Conservation (phyloP, 1,284 basidiomycete species). For the Microbotryomycetes sp. region DNA sequence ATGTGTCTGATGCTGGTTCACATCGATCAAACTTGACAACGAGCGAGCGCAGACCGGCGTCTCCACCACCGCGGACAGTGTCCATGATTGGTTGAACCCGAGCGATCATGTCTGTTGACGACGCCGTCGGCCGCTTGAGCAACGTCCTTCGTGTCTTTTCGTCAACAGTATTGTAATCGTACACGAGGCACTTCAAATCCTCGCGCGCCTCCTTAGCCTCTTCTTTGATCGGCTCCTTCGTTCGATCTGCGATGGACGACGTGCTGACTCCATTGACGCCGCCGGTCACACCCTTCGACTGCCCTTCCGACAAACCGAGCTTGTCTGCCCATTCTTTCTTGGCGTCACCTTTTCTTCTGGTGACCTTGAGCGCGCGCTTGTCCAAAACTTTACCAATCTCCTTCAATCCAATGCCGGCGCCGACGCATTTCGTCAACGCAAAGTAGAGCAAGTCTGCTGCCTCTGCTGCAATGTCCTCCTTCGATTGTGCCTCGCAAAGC, state of each 20-base stretch:
- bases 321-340: slow-evolving; percentile 71
- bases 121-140: slow-evolving; percentile 83
- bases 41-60: slow-evolving; percentile 76
- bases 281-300: slow-evolving; percentile 33
- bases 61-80: slow-evolving; percentile 74
- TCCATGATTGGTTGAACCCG: slow-evolving; percentile 94
- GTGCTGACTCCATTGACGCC: background rate
- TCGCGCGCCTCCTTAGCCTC: slow-evolving; percentile 38
- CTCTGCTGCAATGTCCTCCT: slow-evolving; percentile 88
- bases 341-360: slow-evolving; percentile 82
- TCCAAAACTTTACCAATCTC: slow-evolving; percentile 84
- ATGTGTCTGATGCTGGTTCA: slow-evolving; percentile 60
- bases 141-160: slow-evolving; percentile 58
- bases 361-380: slow-evolving; percentile 78
- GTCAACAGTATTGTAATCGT: slow-evolving; percentile 52
- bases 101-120: slow-evolving; percentile 86
- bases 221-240: slow-evolving; percentile 32
- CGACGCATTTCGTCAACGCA: slow-evolving; percentile 73
- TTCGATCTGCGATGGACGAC: background rate
- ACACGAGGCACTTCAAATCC: slow-evolving; percentile 20
- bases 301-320: slow-evolving; percentile 32
- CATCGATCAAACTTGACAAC: slow-evolving; percentile 86
- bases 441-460: slow-evolving; percentile 96
- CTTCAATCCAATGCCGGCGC: slow-evolving; percentile 70
- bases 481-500: slow-evolving; percentile 72